Evolutionary conservation across 139 green algal genomes (phyloP).

Genomic region (Volvox reticuliferus): DNA sequence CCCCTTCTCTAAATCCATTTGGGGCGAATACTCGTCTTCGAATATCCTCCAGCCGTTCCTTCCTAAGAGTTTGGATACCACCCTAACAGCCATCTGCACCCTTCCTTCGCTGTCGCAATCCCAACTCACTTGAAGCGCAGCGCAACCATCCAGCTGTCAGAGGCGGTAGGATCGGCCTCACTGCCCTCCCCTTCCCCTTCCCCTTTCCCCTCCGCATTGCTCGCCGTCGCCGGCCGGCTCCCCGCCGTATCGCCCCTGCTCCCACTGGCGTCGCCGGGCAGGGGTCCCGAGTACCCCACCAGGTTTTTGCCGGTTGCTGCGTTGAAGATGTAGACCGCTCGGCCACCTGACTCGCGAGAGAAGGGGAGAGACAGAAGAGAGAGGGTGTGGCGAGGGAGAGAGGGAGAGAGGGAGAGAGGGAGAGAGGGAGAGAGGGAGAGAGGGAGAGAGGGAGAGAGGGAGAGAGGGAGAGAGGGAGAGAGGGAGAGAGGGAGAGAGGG

Average conservation of each 20-base stretch:
- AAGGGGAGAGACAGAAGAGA: too few species aligned
- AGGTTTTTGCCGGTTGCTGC: slow-evolving; percentile 38
- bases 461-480: too few species aligned
- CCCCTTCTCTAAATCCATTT: too few species aligned
- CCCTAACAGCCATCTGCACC: too few species aligned
- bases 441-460: too few species aligned
- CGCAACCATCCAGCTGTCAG: slow-evolving; percentile 2
- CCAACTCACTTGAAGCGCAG: slow-evolving; percentile 25
- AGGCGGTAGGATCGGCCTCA: neutral
- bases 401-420: too few species aligned
- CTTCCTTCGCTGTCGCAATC: too few species aligned
- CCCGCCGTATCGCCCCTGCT: neutral
- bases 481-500: neutral
- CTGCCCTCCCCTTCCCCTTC: neutral
- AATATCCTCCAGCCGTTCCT: too few species aligned
- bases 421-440: too few species aligned
- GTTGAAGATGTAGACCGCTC: slow-evolving; percentile 21
- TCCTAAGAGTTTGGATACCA: too few species aligned
- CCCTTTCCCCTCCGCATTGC: too few species aligned
- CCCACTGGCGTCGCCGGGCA: neutral
- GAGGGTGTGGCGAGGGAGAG: neutral
- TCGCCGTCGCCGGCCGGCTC: neutral
- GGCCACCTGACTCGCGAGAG: neutral
- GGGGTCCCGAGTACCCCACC: neutral
- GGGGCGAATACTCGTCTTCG: too few species aligned